phyloP scores from a whole-genome alignment of 768 basidiomycete genomes.

The Chalciporus pseudorubinellus region DNA sequence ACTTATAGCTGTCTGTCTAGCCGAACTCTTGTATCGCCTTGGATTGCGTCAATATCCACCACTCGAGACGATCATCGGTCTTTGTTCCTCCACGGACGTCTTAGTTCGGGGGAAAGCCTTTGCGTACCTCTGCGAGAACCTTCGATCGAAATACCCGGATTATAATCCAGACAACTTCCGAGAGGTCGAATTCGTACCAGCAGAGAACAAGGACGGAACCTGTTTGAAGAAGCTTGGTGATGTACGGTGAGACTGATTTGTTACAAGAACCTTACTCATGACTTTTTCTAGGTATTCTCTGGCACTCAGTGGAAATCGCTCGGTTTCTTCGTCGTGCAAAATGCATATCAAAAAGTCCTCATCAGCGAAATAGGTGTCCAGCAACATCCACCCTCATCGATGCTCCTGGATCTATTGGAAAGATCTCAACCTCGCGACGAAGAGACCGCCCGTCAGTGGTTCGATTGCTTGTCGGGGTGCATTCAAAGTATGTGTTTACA shows the following conservation, averaged over 20 bases:
- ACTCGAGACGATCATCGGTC: conserved; percentile 55
- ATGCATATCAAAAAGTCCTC: conserved; percentile 46
- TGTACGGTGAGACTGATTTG: too few relatives aligned
- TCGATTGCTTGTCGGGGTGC: conserved; percentile 57
- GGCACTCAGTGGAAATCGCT: conserved; percentile 61
- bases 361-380: conserved; percentile 59
- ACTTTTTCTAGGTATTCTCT: conserved; percentile 55
- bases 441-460: conserved; percentile 58
- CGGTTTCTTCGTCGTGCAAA: conserved; percentile 66
- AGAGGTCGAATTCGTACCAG: too few relatives aligned
- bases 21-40: conserved; percentile 72
- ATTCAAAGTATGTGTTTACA: conserved; percentile 44
- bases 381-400: conserved; percentile 59
- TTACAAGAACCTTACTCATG: too few relatives aligned
- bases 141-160: too few relatives aligned
- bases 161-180: too few relatives aligned
- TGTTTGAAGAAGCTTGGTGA: too few relatives aligned
- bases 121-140: conserved; percentile 54
- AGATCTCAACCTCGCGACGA: conserved; percentile 51
- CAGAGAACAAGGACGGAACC: too few relatives aligned
- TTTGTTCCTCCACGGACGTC: conserved; percentile 50
- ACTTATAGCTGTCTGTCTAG: conserved; percentile 36
- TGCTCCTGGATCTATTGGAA: conserved; percentile 55
- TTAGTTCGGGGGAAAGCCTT: conserved; percentile 56
- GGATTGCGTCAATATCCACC: conserved; percentile 66